A percentile compares a stretch with the other conserved stretches of the same genome.
phyloP scores from a whole-genome alignment of 768 basidiomycete genomes.

The Cystobasidium tubakii region DNA sequence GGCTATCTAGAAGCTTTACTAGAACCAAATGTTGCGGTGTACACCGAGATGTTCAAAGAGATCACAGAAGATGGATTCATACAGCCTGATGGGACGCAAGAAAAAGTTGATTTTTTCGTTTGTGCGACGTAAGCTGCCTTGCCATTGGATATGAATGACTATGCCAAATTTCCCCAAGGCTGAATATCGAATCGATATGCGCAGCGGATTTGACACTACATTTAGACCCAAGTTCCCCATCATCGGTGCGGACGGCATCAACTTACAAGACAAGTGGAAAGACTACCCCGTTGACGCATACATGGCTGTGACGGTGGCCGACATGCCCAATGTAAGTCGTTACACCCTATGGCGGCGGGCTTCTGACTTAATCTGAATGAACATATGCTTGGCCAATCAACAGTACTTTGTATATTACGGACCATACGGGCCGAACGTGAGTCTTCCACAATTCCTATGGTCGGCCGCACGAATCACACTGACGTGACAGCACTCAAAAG shows the following conservation, averaged over 20 bases:
- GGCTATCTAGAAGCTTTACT: constrained; percentile 43
- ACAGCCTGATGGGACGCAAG: constrained; percentile 12
- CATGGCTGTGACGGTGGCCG: constrained; percentile 5
- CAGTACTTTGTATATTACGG: constrained; percentile 36
- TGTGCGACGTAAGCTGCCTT: constrained; percentile 9
- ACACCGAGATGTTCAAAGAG: constrained; percentile 14
- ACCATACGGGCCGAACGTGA: constrained; percentile 40
- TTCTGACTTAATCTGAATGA: too few species aligned
- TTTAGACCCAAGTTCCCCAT: constrained; percentile 3
- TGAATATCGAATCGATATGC: too few species aligned
- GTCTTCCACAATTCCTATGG: neutral
- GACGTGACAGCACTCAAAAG: too few species aligned
- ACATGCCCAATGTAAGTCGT: neutral
- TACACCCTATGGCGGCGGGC: too few species aligned
- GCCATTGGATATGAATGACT: too few species aligned
- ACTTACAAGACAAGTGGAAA: constrained; percentile 10
- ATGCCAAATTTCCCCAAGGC: too few species aligned
- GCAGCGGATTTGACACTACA: neutral
- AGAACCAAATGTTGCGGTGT: constrained; percentile 34
- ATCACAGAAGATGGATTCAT: constrained; percentile 14
- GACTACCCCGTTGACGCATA: constrained; percentile 9
- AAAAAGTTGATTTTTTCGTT: constrained; percentile 5
- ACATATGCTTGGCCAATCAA: too few species aligned
- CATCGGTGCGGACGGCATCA: constrained; percentile 5
- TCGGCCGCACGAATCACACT: too few species aligned